Evolutionary conservation across 2,329 filamentous ascomycete species (phyloP).

Genomic region (Claviceps humidiphila): DNA sequence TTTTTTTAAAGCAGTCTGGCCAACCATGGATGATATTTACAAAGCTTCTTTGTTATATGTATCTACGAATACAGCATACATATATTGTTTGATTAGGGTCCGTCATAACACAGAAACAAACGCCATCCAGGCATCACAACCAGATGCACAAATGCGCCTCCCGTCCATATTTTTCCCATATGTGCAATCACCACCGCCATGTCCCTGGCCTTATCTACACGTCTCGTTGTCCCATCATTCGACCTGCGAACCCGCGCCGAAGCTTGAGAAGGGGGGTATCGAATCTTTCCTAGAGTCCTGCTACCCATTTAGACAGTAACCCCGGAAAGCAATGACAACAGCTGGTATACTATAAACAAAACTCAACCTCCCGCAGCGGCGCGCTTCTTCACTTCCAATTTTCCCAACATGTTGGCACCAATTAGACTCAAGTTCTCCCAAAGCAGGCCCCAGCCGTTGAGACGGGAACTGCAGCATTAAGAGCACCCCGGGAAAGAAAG

Average conservation of each 20-base stretch:
- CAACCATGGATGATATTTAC: too few species aligned
- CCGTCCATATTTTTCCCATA: constrained; percentile 3
- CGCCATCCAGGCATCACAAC: constrained; percentile 19
- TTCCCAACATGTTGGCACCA: too few species aligned
- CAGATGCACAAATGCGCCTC: constrained; percentile 10
- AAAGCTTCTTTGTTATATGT: constrained; percentile 1
- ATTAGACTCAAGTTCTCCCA: too few species aligned
- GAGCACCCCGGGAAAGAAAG: constrained; percentile 4
- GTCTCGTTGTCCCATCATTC: constrained; percentile 1
- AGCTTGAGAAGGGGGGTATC: background rate
- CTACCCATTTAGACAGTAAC: background rate
- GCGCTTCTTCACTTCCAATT: too few species aligned
- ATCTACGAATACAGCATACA: background rate
- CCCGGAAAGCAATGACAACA: background rate
- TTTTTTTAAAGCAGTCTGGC: too few species aligned
- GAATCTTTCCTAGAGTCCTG: background rate
- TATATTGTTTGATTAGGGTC: background rate
- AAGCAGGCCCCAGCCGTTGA: too few species aligned
- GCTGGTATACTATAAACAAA: background rate
- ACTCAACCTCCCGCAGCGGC: too few species aligned
- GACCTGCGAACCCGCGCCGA: background rate
- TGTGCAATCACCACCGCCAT: background rate
- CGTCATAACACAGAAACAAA: constrained; percentile 7
- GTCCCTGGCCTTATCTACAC: background rate
- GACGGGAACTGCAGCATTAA: background rate